Evolutionary conservation across 495 filamentous ascomycete species (phyloP).

Genomic region (Penicillium paradoxum): DNA sequence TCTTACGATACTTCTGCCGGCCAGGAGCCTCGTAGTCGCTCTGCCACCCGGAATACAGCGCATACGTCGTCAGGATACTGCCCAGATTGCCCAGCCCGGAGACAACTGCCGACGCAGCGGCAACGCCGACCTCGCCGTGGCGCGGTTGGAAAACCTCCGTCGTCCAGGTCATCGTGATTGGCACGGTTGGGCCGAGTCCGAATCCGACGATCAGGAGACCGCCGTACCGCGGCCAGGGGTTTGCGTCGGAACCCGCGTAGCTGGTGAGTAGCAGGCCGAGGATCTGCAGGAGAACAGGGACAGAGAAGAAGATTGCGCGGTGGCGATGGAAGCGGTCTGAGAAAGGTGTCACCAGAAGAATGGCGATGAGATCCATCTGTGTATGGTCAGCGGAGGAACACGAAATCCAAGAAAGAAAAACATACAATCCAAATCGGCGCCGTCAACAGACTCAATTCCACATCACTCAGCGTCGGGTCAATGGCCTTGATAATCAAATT

Average conservation of each 20-base stretch:
- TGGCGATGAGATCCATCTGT: constrained; percentile 82
- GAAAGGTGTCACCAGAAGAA: constrained; percentile 77
- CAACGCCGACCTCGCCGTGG: constrained; percentile 87
- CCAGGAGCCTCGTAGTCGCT: constrained; percentile 61
- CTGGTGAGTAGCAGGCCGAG: constrained; percentile 74
- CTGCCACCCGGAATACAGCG: constrained; percentile 80
- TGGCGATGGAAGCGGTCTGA: constrained; percentile 82
- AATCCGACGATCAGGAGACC: constrained; percentile 89
- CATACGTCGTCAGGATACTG: constrained; percentile 82
- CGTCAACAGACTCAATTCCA: constrained; percentile 75
- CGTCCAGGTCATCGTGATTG: constrained; percentile 91
- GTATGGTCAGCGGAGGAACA: no score
- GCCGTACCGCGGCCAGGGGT: constrained; percentile 80
- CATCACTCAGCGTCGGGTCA: constrained; percentile 62
- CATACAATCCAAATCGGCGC: constrained; percentile 89
- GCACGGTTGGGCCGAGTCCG: constrained; percentile 85
- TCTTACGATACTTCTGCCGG: constrained; percentile 69
- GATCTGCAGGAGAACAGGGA: constrained; percentile 73
- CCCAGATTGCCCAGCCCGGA: constrained; percentile 83
- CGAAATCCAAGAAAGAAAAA: constrained; percentile 3
- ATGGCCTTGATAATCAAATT: constrained; percentile 80
- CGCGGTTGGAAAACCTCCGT: constrained; percentile 84
- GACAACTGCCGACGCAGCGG: constrained; percentile 80
- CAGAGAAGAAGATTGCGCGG: constrained; percentile 77
- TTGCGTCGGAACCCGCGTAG: constrained; percentile 58